Base-by-base conservation (phyloP, 306 rosid genomes). In the Glycyrrhiza uralensis region DNA sequence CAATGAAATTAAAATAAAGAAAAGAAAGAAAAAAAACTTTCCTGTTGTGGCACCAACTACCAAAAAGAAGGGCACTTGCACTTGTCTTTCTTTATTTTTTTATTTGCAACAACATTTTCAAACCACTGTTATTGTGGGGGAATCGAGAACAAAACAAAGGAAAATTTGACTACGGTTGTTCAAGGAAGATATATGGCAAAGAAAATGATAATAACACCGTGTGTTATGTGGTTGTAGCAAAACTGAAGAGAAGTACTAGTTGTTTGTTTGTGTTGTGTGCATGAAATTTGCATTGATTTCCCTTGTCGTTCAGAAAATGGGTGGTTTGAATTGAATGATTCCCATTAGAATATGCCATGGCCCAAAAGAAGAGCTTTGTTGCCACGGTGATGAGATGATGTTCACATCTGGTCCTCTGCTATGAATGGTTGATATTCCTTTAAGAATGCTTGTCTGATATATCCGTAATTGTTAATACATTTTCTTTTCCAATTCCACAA, bases 21-120 rank as follows among this genome's bases (percentile, higher is more conserved):
- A 45, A 12, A 8, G 4, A 23, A 13, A 13, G 11, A 4, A 1
- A 12, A 63, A 46, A 29, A 29, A 42, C 23, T 1, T 44, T 62
- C 67, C 26, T 20, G 5, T 45, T 66, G 76, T 66, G 65, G 79
- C 22, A 47, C 64, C 83, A 39, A 66, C 79, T 74, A 59, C 15
- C 59, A 58, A 58, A 74, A 50, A 60, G 76, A 28, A 22, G 60
- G 14, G 51, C 71, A 74, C 71, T 79, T 28, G 71, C 33, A 79
- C 30, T 61, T 66, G 76, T 59, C 76, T 30, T 55, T 39, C 61
- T 58, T 29, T 33, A 57, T 51, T 62, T 49, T 56, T 60, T 71
- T 28, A 33, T 55, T 45, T 28, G 11, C 46, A 24, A 18, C 10
- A 26, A 73, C 38, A 55, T 23, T 75, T 66, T 11, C 72, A 36